phyloP scores from a whole-genome alignment of 768 basidiomycete species.

The Leucocoprinus leucothites region DNA sequence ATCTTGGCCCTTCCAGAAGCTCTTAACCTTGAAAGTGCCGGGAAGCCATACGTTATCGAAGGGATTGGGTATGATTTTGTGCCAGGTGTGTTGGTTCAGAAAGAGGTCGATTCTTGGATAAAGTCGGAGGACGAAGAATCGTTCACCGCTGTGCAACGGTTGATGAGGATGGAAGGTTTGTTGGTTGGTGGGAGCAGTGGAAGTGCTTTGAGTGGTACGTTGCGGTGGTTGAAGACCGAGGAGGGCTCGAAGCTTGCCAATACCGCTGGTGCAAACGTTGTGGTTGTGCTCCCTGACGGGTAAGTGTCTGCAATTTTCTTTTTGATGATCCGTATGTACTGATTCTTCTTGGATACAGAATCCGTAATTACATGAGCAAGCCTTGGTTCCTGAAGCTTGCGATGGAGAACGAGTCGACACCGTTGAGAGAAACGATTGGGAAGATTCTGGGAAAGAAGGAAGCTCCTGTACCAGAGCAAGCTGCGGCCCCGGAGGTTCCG shows the following conservation, averaged over 20 bases:
- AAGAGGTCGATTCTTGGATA: conserved; percentile 73
- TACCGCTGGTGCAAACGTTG: conserved; percentile 79
- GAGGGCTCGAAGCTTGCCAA: conserved; percentile 62
- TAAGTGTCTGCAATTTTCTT: conserved; percentile 34
- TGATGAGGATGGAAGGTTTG: conserved; percentile 86
- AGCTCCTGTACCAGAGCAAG: not conserved
- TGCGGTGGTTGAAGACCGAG: conserved; percentile 73
- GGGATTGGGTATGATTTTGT: conserved; percentile 98
- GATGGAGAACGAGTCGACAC: conserved; percentile 49
- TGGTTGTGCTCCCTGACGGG: conserved; percentile 90
- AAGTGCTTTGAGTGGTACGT: conserved; percentile 73
- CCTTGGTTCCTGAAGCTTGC: conserved; percentile 84
- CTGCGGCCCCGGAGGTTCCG: not conserved
- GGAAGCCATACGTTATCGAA: conserved; percentile 72
- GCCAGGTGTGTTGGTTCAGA: conserved; percentile 70
- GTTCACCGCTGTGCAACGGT: conserved; percentile 65
- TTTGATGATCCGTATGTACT: too few relatives aligned
- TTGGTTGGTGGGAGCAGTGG: conserved; percentile 95
- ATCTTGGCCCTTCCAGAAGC: conserved; percentile 72
- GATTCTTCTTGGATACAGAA: conserved; percentile 38
- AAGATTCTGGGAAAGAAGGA: conserved; percentile 22
- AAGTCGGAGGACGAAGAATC: conserved; percentile 84
- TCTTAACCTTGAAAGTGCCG: conserved; percentile 54
- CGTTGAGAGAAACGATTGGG: conserved; percentile 46
- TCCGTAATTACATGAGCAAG: conserved; percentile 94